These are phyloP conservation scores for Aspergillus sp. DNA, from an alignment of 2,329 filamentous ascomycete genomes.

Conservation along the genomic window DNA sequence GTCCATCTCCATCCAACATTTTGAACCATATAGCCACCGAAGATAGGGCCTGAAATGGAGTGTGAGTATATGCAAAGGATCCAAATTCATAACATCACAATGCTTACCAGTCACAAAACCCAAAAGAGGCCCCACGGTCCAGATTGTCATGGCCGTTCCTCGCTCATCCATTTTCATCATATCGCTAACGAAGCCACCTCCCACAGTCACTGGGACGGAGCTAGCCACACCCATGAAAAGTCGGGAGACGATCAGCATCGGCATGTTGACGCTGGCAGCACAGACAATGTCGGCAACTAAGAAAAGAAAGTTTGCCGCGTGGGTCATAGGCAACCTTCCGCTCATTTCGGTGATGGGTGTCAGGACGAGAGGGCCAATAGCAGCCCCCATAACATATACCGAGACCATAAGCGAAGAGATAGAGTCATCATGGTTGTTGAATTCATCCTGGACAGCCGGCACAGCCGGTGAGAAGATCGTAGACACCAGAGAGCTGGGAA, in stretches of 20 bases:
- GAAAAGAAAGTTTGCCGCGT: slow-evolving; percentile 58
- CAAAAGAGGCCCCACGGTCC: slow-evolving; percentile 51
- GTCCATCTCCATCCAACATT: slow-evolving; percentile 52
- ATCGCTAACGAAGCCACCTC: slow-evolving; percentile 54
- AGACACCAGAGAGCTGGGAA: slow-evolving; percentile 31
- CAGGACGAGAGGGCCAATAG: slow-evolving; percentile 56
- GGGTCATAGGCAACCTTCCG: slow-evolving; percentile 58
- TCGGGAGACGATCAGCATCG: slow-evolving; percentile 54
- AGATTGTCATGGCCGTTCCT: slow-evolving; percentile 51
- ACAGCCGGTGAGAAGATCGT: slow-evolving; percentile 42
- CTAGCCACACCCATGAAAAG: slow-evolving; percentile 49
- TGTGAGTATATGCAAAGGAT: neutral
- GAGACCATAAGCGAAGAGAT: slow-evolving; percentile 53
- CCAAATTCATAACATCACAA: neutral
- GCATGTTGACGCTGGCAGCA: slow-evolving; percentile 56
- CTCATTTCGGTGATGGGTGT: slow-evolving; percentile 63
- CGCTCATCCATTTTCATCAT: slow-evolving; percentile 49
- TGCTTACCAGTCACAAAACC: slow-evolving; percentile 47
- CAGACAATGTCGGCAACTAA: slow-evolving; percentile 63
- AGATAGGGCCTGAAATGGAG: slow-evolving; percentile 36
- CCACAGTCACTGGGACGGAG: slow-evolving; percentile 51
- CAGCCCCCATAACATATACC: slow-evolving; percentile 60
- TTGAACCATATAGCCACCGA: slow-evolving; percentile 37
- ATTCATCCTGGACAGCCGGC: slow-evolving; percentile 42
- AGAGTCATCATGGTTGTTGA: slow-evolving; percentile 40